Evolutionary conservation across 2,329 filamentous ascomycete species (phyloP).

Genomic region (Diaporthe nobilis): DNA sequence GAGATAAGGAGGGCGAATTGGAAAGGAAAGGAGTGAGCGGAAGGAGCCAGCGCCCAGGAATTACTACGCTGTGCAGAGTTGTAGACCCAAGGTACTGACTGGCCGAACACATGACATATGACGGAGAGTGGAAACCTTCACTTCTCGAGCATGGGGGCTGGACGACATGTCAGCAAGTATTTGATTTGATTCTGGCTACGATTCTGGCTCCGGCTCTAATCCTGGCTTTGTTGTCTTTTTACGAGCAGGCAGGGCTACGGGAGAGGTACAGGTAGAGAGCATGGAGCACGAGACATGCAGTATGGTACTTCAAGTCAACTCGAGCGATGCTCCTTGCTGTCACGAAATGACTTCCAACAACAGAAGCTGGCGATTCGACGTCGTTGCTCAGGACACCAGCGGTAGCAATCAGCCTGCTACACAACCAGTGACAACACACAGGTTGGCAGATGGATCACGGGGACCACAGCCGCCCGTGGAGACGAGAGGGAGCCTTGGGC

Average conservation of each 20-base stretch:
- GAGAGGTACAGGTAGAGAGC: not conserved
- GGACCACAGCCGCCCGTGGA: constrained; percentile 20
- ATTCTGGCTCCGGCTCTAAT: not conserved
- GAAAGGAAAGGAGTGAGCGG: not conserved
- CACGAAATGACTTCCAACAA: constrained; percentile 18
- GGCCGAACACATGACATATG: not conserved
- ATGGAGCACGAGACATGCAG: not conserved
- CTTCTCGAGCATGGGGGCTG: not conserved
- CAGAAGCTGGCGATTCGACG: constrained; percentile 11
- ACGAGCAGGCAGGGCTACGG: not conserved
- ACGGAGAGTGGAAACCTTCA: not conserved
- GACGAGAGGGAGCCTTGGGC: constrained; percentile 31
- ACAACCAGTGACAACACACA: constrained; percentile 1
- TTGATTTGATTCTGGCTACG: not conserved
- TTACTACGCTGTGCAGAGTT: not conserved
- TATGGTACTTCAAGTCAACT: not conserved
- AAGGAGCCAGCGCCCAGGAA: constrained; percentile 7
- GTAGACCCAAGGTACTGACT: not conserved
- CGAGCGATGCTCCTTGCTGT: constrained; percentile 15
- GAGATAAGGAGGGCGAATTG: constrained; percentile 12
- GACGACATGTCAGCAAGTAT: not conserved
- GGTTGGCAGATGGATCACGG: not conserved
- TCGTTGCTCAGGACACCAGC: not conserved
- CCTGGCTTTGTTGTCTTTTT: not conserved
- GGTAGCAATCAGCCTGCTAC: constrained; percentile 23